Base-by-base conservation (phyloP, 1,284 basidiomycete genomes). In the Cerioporus squamosus region DNA sequence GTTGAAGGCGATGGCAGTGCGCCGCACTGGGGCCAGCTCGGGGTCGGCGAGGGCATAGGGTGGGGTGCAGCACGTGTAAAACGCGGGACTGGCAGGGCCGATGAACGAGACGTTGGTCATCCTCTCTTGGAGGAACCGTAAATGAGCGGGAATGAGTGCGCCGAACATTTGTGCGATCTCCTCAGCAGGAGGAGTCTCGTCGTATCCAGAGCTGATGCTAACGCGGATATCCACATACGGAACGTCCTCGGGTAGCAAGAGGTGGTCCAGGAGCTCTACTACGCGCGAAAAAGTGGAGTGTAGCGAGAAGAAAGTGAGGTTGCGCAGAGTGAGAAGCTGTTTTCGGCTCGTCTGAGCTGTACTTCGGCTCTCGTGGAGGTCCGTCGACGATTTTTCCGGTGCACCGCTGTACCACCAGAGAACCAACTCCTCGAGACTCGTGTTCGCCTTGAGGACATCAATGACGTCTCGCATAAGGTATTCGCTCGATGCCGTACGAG, bases 371-470 rank as follows among this genome's bases (percentile, higher is more conserved):
- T 24, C 12, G 9, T 14, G 47, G 6, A 22, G n/a, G 50, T 31
- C 20, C 36, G n/a, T 38, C 20, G 14, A 9, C 29, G 29, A 47
- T 33, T 18, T 29, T 12, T 33, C n/a, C 6, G 40, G 22, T 43
- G 39, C 15, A 18, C 12, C 17, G 22, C n/a, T 38, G 23, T 22
- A 12, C 7, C 9, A 38, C 10, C 31, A 26, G 50, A 49, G 40
- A 24, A 57, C 12, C 18, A 57, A 29, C 45, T 57, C 55, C 24
- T 57, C 55, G 3, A 57, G 23, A 8, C 23, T 14, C 6, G 24
- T 12, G 31, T 51, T 52, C 2, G 5, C 14, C 17, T 10, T 40
- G 14, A 57, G 39, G 18, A 57, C 10, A 2, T 24, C 36, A 5
- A 52, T 17, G 26, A 57, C 38, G 44, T 42, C 49, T 12, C n/a